A percentile compares a stretch with the other conserved stretches of the same genome.
Evolutionary conservation across 2,329 filamentous ascomycete species (phyloP).

Genomic region (Fusarium dlaminii): DNA sequence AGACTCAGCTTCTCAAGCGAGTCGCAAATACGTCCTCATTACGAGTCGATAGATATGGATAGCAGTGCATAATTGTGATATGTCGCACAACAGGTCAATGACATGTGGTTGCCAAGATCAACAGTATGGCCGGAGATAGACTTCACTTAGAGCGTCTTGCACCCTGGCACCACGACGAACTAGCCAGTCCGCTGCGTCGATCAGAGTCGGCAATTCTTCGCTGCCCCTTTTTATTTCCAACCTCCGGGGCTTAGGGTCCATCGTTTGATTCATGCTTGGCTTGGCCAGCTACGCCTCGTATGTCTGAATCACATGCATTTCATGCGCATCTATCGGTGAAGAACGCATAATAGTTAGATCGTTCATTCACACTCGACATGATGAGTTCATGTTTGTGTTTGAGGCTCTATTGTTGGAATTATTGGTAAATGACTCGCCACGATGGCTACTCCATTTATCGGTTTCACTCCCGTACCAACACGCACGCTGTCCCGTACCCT

Average conservation of each 20-base stretch:
- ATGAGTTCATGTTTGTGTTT: not conserved
- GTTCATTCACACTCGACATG: not conserved
- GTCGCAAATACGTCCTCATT: not conserved
- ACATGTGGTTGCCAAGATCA: constrained; percentile 22
- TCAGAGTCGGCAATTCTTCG: constrained; percentile 32
- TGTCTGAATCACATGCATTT: constrained; percentile 29
- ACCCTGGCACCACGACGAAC: constrained; percentile 19
- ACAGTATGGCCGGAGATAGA: constrained; percentile 29
- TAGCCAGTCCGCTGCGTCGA: constrained; percentile 31
- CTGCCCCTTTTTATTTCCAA: constrained; percentile 27
- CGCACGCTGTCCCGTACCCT: constrained; percentile 1
- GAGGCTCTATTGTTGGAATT: not conserved
- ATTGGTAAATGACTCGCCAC: constrained; percentile 31
- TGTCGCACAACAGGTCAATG: constrained; percentile 12
- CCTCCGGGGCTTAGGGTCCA: not conserved
- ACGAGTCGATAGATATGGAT: not conserved
- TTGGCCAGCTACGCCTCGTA: not conserved
- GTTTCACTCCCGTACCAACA: constrained; percentile 18
- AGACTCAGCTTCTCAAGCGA: not conserved
- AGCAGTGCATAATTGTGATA: constrained; percentile 13
- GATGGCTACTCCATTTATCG: constrained; percentile 9
- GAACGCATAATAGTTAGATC: not conserved
- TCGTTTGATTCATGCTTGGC: constrained; percentile 19
- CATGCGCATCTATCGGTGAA: not conserved
- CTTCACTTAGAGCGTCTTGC: constrained; percentile 13